Evolutionary conservation across 495 filamentous ascomycete genomes (phyloP), one percentile per base, ranked within the genome.

Genomic region (Cladorrhinum samala): DNA sequence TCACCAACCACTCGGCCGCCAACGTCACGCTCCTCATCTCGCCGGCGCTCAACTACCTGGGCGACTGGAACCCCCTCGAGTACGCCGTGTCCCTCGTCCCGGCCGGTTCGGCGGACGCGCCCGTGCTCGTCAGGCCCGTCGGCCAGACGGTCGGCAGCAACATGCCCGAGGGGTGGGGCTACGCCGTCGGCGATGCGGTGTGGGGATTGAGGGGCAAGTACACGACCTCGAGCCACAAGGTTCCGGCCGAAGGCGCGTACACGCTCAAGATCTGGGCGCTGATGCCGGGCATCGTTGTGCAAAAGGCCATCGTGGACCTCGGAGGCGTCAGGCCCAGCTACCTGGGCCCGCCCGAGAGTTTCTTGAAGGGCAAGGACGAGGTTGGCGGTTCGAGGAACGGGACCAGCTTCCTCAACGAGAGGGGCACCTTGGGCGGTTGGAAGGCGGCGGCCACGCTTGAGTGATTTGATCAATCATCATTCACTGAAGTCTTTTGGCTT

Each of bases 321-420:
- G 86, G 85, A 1, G 85, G 85, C n/a, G 79, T 87, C 6, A 70
- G 79, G 47, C 63, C 69, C 23, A 83, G 78, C 46, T 88, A 87
- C 64, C 63, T 88, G 38, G 86, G 85, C 1, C 85, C 86, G 49
- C 83, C 84, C 3, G 83, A 86, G 77, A 85, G 82, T 53, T 77
- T 76, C 49, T 68, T 71, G 30, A 74, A 79, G 0, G 76, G 76
- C 2, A 64, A 65, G 11, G 75, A 78, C 51, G 49, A 53, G 50
- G 44, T 69, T 19, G 75, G 74, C n/a, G n/a, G n/a, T 7, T 50
- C 18, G 21, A 72, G 72, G 54, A 61, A 72, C 6, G 66, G 67
- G 59, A 69, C 64, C 38, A 78, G 69, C 36, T 74, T 75, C 60
- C 52, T 61, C 42, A 56, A 57, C n/a, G 62, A 61, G 36, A 53